Evolutionary conservation across 2,329 filamentous ascomycete species (phyloP).

Genomic region (Truncatella angustata): DNA sequence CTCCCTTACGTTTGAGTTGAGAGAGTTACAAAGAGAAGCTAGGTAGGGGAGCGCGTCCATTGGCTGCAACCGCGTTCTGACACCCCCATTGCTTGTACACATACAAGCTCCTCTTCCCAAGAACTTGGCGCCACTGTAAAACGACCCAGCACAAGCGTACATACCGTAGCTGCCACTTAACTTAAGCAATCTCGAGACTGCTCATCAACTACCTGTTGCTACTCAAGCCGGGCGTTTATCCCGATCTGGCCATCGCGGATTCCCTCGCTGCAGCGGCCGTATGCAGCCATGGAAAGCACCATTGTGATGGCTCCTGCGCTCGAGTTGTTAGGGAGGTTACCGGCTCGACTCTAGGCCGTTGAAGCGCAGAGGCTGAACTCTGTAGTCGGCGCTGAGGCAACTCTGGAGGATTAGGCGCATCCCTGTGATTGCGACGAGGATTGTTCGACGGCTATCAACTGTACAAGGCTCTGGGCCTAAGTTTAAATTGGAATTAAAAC

Average conservation of each 20-base stretch:
- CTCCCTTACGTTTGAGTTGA: no score
- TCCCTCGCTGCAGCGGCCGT: neutral
- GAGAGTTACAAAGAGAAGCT: no score
- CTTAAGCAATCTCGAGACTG: neutral
- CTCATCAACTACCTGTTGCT: neutral
- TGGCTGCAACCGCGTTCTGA: no score
- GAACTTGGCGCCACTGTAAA: neutral
- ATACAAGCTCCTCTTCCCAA: neutral
- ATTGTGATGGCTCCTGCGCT: neutral
- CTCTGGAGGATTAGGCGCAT: no score
- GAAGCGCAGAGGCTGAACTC: neutral
- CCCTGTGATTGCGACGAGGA: no score
- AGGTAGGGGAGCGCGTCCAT: no score
- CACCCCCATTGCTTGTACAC: no score
- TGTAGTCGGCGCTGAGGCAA: no score
- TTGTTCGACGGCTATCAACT: no score
- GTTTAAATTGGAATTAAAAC: no score
- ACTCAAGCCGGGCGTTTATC: neutral
- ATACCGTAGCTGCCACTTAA: neutral
- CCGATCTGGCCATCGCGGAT: neutral
- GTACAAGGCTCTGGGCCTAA: no score
- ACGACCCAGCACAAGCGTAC: neutral
- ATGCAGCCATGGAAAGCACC: neutral
- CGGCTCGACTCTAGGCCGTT: neutral
- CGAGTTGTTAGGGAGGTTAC: no score